These are phyloP conservation scores for Piromyces finnis DNA, from an alignment of 192 early-diverging fungal genomes.

Conservation along the genomic window DNA sequence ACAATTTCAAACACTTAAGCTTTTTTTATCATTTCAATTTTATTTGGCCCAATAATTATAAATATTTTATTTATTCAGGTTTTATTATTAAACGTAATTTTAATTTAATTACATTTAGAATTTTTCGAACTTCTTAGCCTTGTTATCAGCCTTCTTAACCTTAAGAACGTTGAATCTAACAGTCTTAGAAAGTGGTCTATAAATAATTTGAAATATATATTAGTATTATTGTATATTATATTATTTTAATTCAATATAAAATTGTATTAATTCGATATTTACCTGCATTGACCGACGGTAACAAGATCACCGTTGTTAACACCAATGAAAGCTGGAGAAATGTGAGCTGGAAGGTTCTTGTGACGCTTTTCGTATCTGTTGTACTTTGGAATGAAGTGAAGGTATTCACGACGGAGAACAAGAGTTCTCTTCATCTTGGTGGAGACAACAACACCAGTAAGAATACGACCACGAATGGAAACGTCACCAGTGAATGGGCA, in stretches of 20 bases:
- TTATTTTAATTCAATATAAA: too few relatives aligned
- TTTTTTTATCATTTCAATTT: too few relatives aligned
- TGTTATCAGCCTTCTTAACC: constrained; percentile 64
- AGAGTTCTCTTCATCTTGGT: constrained; percentile 99
- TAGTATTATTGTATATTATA: too few relatives aligned
- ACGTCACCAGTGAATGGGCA: constrained; percentile 96
- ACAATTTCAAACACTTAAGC: too few relatives aligned
- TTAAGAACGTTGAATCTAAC: constrained; percentile 99
- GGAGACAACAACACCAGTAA: constrained; percentile 78
- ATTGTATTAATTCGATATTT: background rate
- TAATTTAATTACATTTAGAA: constrained; percentile 43
- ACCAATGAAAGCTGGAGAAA: constrained; percentile 86
- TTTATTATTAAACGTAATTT: background rate
- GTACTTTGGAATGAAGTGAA: constrained; percentile 99
- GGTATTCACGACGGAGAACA: constrained; percentile 95
- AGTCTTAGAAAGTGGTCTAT: constrained; percentile 95
- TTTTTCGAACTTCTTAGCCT: constrained; percentile 81
- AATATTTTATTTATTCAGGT: background rate
- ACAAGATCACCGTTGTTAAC: constrained; percentile 74
- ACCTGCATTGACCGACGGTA: constrained; percentile 97
- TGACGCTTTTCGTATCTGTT: constrained; percentile 99
- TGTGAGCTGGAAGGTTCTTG: constrained; percentile 96
- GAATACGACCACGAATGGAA: constrained; percentile 94
- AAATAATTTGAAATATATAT: too few relatives aligned
- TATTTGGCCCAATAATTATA: too few relatives aligned